Evolutionary conservation across 2,329 filamentous ascomycete species (phyloP).

Genomic region (Waltergamsia citrina): DNA sequence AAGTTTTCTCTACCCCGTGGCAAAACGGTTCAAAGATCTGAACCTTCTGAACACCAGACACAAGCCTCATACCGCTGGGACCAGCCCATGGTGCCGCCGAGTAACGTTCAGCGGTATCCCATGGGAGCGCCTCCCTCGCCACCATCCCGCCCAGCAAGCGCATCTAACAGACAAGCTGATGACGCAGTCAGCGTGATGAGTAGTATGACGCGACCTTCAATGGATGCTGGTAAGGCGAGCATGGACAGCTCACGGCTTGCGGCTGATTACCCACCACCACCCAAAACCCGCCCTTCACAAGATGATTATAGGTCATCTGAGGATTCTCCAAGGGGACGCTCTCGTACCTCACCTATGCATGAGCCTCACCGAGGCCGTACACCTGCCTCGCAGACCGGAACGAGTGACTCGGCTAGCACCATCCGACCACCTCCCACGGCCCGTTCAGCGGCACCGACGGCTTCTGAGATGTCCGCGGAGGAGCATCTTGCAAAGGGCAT

Average conservation of each 20-base stretch:
- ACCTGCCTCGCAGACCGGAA: conserved; percentile 31
- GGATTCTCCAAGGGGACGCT: conserved; percentile 37
- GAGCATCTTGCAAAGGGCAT: conserved; percentile 89
- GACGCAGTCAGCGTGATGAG: conserved; percentile 19
- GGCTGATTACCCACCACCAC: conserved; percentile 30
- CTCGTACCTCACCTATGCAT: conserved; percentile 24
- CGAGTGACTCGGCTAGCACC: conserved; percentile 46
- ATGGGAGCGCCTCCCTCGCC: conserved; percentile 49
- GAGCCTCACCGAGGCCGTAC: conserved; percentile 31
- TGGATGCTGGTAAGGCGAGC: conserved; percentile 40
- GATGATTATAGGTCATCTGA: conserved; percentile 35
- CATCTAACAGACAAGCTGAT: conserved; percentile 31
- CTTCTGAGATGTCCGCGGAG: conserved; percentile 68
- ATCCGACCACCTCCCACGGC: conserved; percentile 29
- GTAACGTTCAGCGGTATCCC: conserved; percentile 28
- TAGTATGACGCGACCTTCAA: conserved; percentile 31
- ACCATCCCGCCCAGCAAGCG: conserved; percentile 50
- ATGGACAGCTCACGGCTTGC: conserved; percentile 30
- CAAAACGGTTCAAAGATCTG: conserved; percentile 63
- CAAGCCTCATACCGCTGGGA: conserved; percentile 55
- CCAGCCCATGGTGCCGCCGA: conserved; percentile 33
- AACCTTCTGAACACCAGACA: conserved; percentile 42
- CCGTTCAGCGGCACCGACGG: conserved; percentile 39
- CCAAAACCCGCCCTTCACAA: conserved; percentile 34
- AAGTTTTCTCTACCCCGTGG: conserved; percentile 79